phyloP scores from a whole-genome alignment of 768 basidiomycete species.

The Auricularia heimuer region DNA sequence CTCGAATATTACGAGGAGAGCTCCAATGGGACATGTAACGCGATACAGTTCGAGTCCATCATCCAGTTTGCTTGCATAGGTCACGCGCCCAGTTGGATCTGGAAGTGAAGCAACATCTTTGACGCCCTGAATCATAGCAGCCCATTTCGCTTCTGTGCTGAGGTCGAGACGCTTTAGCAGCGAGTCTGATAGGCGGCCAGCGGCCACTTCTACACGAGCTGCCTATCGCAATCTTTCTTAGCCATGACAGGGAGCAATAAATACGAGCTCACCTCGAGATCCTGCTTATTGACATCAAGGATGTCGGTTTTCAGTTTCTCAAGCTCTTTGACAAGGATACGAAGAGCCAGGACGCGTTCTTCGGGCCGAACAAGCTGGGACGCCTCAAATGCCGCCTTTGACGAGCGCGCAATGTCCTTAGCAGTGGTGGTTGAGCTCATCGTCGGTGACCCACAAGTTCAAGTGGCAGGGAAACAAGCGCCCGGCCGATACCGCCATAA shows the following conservation, averaged over 20 bases:
- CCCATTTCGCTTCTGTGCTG: conserved; percentile 77
- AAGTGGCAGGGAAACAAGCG: too few relatives aligned
- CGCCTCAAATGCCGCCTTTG: conserved; percentile 75
- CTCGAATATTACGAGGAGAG: conserved; percentile 93
- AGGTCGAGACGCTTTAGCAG: conserved; percentile 83
- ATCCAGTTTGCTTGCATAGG: conserved; percentile 86
- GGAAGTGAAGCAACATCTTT: conserved; percentile 75
- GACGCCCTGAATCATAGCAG: conserved; percentile 86
- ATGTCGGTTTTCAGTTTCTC: conserved; percentile 56
- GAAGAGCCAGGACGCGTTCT: conserved; percentile 63
- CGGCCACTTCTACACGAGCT: conserved; percentile 66
- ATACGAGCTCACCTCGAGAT: conserved; percentile 52
- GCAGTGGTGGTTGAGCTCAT: conserved; percentile 12
- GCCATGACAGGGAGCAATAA: not conserved
- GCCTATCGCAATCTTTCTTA: conserved; percentile 34
- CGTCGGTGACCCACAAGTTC: not conserved
- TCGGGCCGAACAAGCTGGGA: conserved; percentile 69
- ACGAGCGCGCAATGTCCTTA: conserved; percentile 59
- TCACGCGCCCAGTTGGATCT: conserved; percentile 77
- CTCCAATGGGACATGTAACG: conserved; percentile 93
- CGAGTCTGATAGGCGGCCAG: conserved; percentile 75
- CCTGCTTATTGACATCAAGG: conserved; percentile 68
- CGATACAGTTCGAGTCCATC: conserved; percentile 82
- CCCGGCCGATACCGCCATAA: too few relatives aligned
- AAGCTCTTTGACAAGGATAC: conserved; percentile 59